These are phyloP conservation scores for Colletotrichum camelliae DNA, from an alignment of 2,329 filamentous ascomycete species.

Conservation along the genomic window DNA sequence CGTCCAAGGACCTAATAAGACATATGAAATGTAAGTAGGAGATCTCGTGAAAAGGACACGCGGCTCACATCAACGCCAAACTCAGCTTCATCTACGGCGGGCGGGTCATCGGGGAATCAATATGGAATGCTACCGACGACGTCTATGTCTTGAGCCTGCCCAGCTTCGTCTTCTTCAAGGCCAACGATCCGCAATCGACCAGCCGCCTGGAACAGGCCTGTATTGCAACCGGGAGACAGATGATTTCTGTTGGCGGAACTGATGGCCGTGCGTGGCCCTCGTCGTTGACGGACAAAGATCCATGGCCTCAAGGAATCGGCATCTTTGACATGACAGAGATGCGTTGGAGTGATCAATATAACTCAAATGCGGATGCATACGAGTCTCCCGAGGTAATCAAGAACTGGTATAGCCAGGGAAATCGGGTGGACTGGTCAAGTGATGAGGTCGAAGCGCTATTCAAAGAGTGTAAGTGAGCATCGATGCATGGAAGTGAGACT, in stretches of 20 bases:
- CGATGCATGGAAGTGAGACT: rapidly evolving
- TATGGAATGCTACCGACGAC: constrained; percentile 29
- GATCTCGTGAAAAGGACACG: background rate
- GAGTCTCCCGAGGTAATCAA: background rate
- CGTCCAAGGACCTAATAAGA: constrained; percentile 33
- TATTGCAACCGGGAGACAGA: constrained; percentile 40
- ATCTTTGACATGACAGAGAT: constrained; percentile 44
- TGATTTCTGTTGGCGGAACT: constrained; percentile 43
- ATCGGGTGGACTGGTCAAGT: background rate
- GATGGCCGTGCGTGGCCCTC: background rate
- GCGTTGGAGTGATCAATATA: constrained; percentile 29
- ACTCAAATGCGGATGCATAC: background rate
- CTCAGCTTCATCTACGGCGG: constrained; percentile 44
- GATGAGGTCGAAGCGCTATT: background rate
- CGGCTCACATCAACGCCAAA: background rate
- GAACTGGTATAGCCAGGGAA: background rate
- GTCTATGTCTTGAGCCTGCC: constrained; percentile 42
- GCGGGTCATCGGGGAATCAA: constrained; percentile 18
- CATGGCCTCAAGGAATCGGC: constrained; percentile 40
- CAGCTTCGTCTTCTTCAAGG: constrained; percentile 41
- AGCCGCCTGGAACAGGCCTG: constrained; percentile 38
- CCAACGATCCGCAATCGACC: constrained; percentile 23
- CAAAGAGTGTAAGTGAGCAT: background rate
- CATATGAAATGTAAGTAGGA: constrained; percentile 39
- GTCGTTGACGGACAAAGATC: constrained; percentile 28